Evolutionary conservation across 768 basidiomycete genomes (phyloP).

Genomic region (Mycena leptocephala): DNA sequence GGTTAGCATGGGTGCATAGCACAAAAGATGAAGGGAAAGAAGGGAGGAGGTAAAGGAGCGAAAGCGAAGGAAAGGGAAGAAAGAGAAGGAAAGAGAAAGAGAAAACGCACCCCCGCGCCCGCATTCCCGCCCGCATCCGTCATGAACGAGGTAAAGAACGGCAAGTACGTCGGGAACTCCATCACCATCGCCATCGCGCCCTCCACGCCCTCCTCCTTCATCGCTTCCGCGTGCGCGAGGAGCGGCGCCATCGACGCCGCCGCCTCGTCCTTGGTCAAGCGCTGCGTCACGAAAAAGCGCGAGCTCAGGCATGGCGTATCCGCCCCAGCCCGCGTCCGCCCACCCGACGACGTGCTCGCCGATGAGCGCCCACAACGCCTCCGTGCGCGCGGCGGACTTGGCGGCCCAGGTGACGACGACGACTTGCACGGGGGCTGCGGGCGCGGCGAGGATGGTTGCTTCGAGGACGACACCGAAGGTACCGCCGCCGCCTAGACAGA

Average conservation of each 20-base stretch:
- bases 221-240: slow-evolving; percentile 51
- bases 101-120: slow-evolving; percentile 54
- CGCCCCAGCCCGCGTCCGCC: slow-evolving; percentile 67
- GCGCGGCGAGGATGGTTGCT: slow-evolving; percentile 55
- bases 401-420: slow-evolving; percentile 51
- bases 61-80: background rate
- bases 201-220: slow-evolving; percentile 42
- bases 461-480: slow-evolving; percentile 62
- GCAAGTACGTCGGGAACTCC: slow-evolving; percentile 59
- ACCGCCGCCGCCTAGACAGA: slow-evolving; percentile 57
- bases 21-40: background rate
- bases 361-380: slow-evolving; percentile 55
- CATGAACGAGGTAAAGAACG: slow-evolving; percentile 46
- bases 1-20: slow-evolving; percentile 6
- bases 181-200: slow-evolving; percentile 49
- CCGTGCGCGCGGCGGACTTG: slow-evolving; percentile 43
- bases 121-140: slow-evolving; percentile 38
- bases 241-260: slow-evolving; percentile 58
- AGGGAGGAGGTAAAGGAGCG: background rate
- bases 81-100: background rate
- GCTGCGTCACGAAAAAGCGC: slow-evolving; percentile 65
- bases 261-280: slow-evolving; percentile 53
- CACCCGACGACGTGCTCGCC: slow-evolving; percentile 57
- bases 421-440: slow-evolving; percentile 54
- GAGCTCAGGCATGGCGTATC: slow-evolving; percentile 54